These are phyloP conservation scores for Septoria petroselini DNA, from an alignment of 2,329 filamentous ascomycete species.

Conservation along the genomic window DNA sequence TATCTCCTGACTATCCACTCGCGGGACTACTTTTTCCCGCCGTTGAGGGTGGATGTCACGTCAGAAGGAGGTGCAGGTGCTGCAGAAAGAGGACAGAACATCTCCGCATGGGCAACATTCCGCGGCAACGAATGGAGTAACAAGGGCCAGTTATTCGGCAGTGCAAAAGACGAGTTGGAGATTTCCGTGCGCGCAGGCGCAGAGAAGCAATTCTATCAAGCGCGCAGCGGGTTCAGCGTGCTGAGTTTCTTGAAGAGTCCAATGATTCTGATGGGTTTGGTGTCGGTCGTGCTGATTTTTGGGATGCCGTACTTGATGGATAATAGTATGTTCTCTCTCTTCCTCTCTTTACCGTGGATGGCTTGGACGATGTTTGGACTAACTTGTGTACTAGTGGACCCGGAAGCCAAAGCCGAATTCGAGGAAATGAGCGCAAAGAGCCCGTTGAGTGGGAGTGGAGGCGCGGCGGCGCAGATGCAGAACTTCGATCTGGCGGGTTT, in stretches of 20 bases:
- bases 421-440: slow-evolving; percentile 81
- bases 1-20: slow-evolving; percentile 83
- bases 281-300: slow-evolving; percentile 78
- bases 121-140: slow-evolving; percentile 88
- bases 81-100: slow-evolving; percentile 45
- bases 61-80: slow-evolving; percentile 36
- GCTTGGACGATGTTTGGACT: no score
- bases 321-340: slow-evolving; percentile 73
- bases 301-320: slow-evolving; percentile 95
- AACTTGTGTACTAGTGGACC: slow-evolving; percentile 69
- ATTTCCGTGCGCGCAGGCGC: slow-evolving; percentile 63
- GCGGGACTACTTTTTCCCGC: slow-evolving; percentile 70
- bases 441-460: slow-evolving; percentile 49
- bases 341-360: no score
- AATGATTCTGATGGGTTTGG: slow-evolving; percentile 89
- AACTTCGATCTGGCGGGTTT: slow-evolving; percentile 67
- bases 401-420: slow-evolving; percentile 90
- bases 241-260: slow-evolving; percentile 84
- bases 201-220: slow-evolving; percentile 71
- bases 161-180: slow-evolving; percentile 44
- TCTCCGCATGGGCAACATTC: slow-evolving; percentile 78
- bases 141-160: slow-evolving; percentile 62
- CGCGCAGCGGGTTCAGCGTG: slow-evolving; percentile 64
- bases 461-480: slow-evolving; percentile 54
- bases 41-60: slow-evolving; percentile 72